Evolutionary conservation across 1,284 basidiomycete genomes (phyloP), one percentile per base, ranked within the genome.

Genomic region (Tilletiaria anomala): DNA sequence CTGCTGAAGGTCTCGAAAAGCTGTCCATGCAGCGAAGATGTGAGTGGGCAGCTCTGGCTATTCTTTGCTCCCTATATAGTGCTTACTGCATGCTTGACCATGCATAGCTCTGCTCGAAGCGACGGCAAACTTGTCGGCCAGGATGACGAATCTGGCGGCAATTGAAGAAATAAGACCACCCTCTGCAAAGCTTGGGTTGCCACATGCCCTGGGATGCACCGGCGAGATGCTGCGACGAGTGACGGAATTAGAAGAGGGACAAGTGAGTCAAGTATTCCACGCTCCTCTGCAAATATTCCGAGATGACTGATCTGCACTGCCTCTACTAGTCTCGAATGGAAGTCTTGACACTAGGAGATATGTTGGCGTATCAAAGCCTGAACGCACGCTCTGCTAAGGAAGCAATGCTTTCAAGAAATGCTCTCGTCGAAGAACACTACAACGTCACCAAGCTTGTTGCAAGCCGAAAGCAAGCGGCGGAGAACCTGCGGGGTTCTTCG

Each of bases 341-440:
- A n/a, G 26, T n/a, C 10, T 29, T 29, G 26, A 29, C 26, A n/a
- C n/a, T 29, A n/a, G 26, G 26, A 8, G 26, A 29, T 29, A 29
- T 29, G 26, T 18, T 59, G 3, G 55, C 48, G 10, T 64, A 61
- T 35, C 57, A 64, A 31, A 56, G 53, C 11, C 48, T 54, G 41
- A 64, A 60, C 22, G 47, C 58, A 1, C 39, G 61, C 20, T 49
- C 58, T 1, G 61, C 57, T 14, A 59, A 60, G 14, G 51, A 56
- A 22, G 45, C 53, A 22, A 51, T 64, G 43, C 49, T 62, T 10
- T 51, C 54, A 15, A 55, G 61, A 35, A 58, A 56, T 32, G 54
- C 57, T 4, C 41, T 64, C n/a, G 54, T 64, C 12, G 59, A 56
- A 32, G 59, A 64, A 33, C 54, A 58, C 21, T 46, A 54, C 37